phyloP scores from a whole-genome alignment of 257 asterid genomes.

The Paraleonurus japonicus region DNA sequence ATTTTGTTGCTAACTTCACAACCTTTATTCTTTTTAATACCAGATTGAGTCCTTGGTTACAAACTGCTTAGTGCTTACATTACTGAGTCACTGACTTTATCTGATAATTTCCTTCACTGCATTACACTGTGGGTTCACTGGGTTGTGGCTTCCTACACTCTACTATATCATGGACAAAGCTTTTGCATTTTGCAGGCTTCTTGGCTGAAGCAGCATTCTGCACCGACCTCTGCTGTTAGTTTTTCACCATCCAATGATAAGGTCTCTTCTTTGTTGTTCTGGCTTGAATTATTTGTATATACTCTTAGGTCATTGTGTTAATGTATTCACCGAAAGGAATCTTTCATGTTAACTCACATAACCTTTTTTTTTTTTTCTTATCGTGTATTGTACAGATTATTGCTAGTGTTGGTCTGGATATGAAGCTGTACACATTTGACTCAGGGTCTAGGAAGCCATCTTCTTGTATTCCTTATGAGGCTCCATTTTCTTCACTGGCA shows the following conservation, averaged over 20 bases:
- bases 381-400: slow-evolving; percentile 59
- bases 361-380: slow-evolving; percentile 9
- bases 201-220: slow-evolving; percentile 97
- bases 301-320: neutral
- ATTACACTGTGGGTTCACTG: neutral
- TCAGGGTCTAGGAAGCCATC: slow-evolving; percentile 81
- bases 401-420: slow-evolving; percentile 96
- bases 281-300: slow-evolving; percentile 1
- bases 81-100: slow-evolving; percentile 1
- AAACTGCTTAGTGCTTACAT: slow-evolving; percentile 1
- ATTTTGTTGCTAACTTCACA: neutral
- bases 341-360: slow-evolving; percentile 16
- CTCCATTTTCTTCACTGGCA: slow-evolving; percentile 90
- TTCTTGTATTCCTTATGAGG: slow-evolving; percentile 83
- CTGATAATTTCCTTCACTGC: neutral
- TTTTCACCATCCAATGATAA: slow-evolving; percentile 96
- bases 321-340: slow-evolving; percentile 12
- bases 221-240: slow-evolving; percentile 92
- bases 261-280: slow-evolving; percentile 47
- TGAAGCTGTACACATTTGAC: slow-evolving; percentile 90
- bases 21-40: neutral
- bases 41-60: slow-evolving; percentile 17
- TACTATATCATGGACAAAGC: neutral
- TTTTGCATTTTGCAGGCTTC: slow-evolving; percentile 61
- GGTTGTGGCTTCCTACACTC: too few species aligned